phyloP scores from a whole-genome alignment of 148 eudicot species.

The Spergularia marina region DNA sequence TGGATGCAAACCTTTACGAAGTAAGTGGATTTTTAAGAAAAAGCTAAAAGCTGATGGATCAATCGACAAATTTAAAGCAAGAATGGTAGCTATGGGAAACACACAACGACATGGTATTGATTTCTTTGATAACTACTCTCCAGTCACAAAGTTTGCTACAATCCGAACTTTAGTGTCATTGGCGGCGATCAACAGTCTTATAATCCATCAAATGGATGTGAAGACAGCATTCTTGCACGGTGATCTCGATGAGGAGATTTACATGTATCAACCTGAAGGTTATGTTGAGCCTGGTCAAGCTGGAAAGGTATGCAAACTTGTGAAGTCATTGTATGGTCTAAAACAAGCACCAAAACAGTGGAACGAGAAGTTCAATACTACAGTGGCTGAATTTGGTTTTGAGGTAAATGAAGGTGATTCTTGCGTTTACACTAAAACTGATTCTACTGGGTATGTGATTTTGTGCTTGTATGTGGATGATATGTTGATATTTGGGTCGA shows the following conservation, averaged over 20 bases:
- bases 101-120: not conserved
- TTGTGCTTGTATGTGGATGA: too few species aligned
- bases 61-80: not conserved
- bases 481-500: too few species aligned
- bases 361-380: too few species aligned
- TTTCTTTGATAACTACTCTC: not conserved
- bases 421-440: too few species aligned
- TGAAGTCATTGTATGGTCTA: not conserved
- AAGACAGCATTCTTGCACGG: not conserved
- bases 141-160: too few species aligned
- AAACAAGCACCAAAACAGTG: not conserved
- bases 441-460: too few species aligned
- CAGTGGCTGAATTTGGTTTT: too few species aligned
- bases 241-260: not conserved
- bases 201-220: not conserved
- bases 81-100: not conserved
- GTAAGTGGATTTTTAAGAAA: too few species aligned
- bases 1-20: too few species aligned
- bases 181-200: not conserved
- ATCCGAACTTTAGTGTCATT: not conserved
- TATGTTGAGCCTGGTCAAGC: not conserved
- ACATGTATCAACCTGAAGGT: not conserved
- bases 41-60: not conserved
- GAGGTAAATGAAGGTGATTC: too few species aligned
- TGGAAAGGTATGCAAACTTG: not conserved